Evolutionary conservation across 345 rosid genomes (phyloP).

Genomic region (Angophora floribunda): DNA sequence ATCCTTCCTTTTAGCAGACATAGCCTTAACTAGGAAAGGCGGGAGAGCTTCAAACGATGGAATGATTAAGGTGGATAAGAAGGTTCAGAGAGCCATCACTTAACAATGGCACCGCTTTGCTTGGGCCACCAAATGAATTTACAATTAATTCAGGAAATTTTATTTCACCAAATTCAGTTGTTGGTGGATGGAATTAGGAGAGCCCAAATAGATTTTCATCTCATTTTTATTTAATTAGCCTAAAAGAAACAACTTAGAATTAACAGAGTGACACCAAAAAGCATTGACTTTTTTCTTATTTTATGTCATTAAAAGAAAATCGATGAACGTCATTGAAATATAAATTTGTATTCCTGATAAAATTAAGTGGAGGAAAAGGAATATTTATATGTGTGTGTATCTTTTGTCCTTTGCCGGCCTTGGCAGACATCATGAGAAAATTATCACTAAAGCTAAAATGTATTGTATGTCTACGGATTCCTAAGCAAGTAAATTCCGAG

Average conservation of each 20-base stretch:
- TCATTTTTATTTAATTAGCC: background rate
- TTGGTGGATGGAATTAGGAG: background rate
- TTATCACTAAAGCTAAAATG: background rate
- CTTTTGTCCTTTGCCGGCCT: background rate
- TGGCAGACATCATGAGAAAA: background rate
- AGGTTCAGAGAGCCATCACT: no score
- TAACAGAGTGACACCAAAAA: background rate
- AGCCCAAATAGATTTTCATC: background rate
- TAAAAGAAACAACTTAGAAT: background rate
- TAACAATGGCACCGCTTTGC: background rate
- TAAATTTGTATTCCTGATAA: background rate
- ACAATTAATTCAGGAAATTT: background rate
- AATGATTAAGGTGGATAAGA: no score
- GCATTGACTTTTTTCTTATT: background rate
- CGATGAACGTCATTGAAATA: background rate
- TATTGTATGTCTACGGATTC: background rate
- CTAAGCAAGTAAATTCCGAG: background rate
- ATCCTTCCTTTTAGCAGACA: no score
- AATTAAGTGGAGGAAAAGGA: background rate
- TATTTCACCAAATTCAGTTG: background rate
- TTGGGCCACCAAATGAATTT: background rate
- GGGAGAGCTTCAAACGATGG: no score
- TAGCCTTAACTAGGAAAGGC: no score
- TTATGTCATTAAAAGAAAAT: background rate
- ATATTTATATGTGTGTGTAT: background rate